Evolutionary conservation across 306 rosid genomes (phyloP).

Genomic region (Acacia melanoxylon): DNA sequence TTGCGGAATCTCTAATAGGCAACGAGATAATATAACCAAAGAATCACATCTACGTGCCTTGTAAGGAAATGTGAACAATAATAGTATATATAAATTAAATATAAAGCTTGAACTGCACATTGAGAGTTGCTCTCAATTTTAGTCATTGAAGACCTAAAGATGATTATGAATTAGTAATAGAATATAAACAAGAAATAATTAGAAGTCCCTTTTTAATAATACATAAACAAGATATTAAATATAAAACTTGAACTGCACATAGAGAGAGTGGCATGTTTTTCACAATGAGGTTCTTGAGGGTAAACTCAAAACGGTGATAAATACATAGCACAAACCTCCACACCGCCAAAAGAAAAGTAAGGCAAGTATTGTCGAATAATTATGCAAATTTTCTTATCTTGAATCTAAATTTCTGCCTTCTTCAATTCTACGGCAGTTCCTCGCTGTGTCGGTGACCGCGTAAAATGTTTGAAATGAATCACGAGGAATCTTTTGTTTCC

Average conservation of each 20-base stretch:
- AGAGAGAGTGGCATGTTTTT: too few species aligned
- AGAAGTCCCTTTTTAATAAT: too few species aligned
- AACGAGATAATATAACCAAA: neutral
- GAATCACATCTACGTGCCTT: neutral
- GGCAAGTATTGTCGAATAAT: too few species aligned
- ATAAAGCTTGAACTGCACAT: neutral
- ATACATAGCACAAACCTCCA: neutral
- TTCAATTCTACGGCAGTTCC: neutral
- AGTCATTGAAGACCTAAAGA: too few species aligned
- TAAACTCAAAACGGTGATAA: neutral
- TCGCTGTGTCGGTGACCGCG: neutral
- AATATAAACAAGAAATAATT: too few species aligned
- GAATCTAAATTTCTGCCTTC: neutral
- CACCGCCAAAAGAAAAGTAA: neutral
- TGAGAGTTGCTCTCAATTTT: neutral
- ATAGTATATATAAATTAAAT: too few species aligned
- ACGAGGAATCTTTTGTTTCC: neutral
- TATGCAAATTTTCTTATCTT: too few species aligned
- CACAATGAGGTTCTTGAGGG: neutral
- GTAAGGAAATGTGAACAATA: neutral
- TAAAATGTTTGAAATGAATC: neutral
- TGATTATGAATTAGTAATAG: too few species aligned
- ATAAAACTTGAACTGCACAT: too few species aligned
- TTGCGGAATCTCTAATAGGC: neutral
- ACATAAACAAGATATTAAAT: too few species aligned